Evolutionary conservation across 495 filamentous ascomycete genomes (phyloP).

Genomic region (Hypoxylon fuscum): DNA sequence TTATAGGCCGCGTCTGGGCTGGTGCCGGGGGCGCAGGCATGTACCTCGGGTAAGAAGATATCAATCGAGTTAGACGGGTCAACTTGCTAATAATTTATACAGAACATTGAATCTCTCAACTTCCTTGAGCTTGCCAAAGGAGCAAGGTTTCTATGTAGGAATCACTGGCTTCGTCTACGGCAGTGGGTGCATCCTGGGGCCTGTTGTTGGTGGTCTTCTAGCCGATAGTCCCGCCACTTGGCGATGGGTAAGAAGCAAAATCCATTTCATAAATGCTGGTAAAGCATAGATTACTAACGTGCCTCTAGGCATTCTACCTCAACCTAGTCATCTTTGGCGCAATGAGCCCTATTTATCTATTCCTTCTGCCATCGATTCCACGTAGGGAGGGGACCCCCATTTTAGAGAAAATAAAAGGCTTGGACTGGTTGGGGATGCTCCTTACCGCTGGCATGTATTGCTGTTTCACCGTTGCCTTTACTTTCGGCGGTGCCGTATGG

Average conservation of each 20-base stretch:
- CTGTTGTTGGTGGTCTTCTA: conserved; percentile 69
- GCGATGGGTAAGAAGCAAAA: conserved; percentile 52
- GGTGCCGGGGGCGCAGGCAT: conserved; percentile 60
- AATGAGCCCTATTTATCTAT: conserved; percentile 62
- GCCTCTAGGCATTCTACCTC: conserved; percentile 63
- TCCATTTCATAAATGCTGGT: neutral
- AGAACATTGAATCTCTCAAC: conserved; percentile 51
- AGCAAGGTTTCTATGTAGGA: conserved; percentile 56
- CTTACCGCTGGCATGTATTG: conserved; percentile 46
- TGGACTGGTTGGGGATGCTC: conserved; percentile 50
- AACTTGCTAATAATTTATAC: neutral
- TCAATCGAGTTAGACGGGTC: neutral
- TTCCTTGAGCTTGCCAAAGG: conserved; percentile 48
- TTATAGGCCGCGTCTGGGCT: conserved; percentile 59
- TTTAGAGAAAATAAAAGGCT: conserved; percentile 42
- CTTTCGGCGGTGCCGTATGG: conserved; percentile 51
- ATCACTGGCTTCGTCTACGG: conserved; percentile 55
- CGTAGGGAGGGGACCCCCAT: conserved; percentile 48
- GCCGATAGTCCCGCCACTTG: conserved; percentile 55
- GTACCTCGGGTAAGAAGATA: conserved; percentile 51
- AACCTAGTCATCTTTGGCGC: conserved; percentile 64
- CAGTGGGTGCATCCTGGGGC: conserved; percentile 59
- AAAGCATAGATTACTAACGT: neutral
- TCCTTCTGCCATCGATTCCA: conserved; percentile 56
- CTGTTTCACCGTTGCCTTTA: conserved; percentile 51